Evolutionary conservation across 306 rosid genomes (phyloP).

Genomic region (Trifolium fragiferum): DNA sequence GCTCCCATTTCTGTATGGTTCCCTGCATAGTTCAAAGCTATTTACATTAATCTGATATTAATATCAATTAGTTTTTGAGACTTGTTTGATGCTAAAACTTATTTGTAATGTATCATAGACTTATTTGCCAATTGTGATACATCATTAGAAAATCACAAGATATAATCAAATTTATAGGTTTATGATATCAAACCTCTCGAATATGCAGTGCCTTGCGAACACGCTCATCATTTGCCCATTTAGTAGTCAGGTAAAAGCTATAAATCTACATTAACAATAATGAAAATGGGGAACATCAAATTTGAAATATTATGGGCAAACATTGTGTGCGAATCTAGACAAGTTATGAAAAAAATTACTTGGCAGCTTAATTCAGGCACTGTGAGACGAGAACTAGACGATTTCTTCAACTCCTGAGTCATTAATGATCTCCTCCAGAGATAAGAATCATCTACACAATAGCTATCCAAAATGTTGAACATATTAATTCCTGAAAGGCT

Average conservation of each 20-base stretch:
- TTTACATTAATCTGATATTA: background rate
- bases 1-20: conserved; percentile 36
- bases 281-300: background rate
- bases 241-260: conserved; percentile 27
- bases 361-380: conserved; percentile 46
- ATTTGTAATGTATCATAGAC: background rate
- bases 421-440: conserved; percentile 43
- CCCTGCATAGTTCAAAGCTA: conserved; percentile 35
- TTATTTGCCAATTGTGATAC: background rate
- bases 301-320: background rate
- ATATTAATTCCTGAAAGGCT: conserved; percentile 39
- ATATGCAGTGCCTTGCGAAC: conserved; percentile 45
- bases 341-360: conserved; percentile 37
- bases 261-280: conserved; percentile 38
- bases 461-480: conserved; percentile 44
- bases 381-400: conserved; percentile 16
- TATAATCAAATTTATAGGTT: background rate
- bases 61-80: background rate
- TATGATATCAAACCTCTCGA: conserved; percentile 41
- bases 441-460: conserved; percentile 36
- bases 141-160: background rate
- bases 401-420: conserved; percentile 10
- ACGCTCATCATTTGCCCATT: conserved; percentile 40
- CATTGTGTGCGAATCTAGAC: background rate
- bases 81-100: background rate